Base-by-base conservation (phyloP, 768 basidiomycete species). In the Xanthoconium purpureum region DNA sequence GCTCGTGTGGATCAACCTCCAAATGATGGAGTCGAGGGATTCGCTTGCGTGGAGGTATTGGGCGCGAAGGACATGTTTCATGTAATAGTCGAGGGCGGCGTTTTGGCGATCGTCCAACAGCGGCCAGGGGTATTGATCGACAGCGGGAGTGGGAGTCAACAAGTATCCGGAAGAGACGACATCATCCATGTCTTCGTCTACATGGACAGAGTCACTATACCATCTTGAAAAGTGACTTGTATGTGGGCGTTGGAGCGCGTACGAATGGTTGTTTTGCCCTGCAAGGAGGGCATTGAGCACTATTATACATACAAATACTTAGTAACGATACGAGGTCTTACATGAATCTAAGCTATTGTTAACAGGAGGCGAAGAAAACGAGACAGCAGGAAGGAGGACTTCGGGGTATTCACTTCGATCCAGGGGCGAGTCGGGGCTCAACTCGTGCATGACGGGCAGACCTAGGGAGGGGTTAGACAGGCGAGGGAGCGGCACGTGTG, bases 311-410 rank as follows among this genome's bases (percentile, higher is more conserved):
- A 76, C 73, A 83, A 79, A 77, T 74, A 80, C 78, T 84, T 77
- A 84, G 79, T 83, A 84, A 66, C 77, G 80, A 80, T 85, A 86
- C 84, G 81, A 74, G 66, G 73, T 81, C 86, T 87, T 87, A 87
- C 86, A 84, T 80, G 81, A 65, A 72, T 80, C 82, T 84, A 84
- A 74, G 75, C 77, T 83, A 85, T 70, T 74, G 71, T 73, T 66
- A 74, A 68, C 65, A 73, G 71, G 64, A 67, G 71, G 59, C 64
- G 74, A 62, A 65, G 70, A 60, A 51, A 55, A 69, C 35, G 64
- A 44, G 58, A 64, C 62, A 63, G 68, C 38, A 59, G 65, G 68
- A 64, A 65, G 71, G 61, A 66, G 56, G 65, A 70, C 66, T 63
- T 66, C 68, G 20, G 52, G 44, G 60, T 63, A 69, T 65, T 61